These are phyloP conservation scores for Pseudocercospora musae DNA, from an alignment of 2,329 filamentous ascomycete species.

Conservation along the genomic window DNA sequence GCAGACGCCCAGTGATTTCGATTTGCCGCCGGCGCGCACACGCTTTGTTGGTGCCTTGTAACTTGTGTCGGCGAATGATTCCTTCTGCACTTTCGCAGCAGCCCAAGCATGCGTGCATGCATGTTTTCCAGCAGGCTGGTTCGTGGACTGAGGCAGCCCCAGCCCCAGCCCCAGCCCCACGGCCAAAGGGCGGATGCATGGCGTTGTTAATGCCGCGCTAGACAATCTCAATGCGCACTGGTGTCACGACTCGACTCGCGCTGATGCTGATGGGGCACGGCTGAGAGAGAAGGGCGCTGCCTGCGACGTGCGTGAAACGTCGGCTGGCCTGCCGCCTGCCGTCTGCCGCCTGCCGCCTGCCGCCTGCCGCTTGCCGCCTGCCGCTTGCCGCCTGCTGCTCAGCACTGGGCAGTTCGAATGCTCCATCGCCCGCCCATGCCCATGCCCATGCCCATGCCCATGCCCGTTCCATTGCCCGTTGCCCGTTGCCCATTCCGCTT, in stretches of 20 bases:
- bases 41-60: background rate
- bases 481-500: too few relatives aligned
- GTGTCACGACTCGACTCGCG: too few relatives aligned
- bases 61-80: slow-evolving; percentile 1
- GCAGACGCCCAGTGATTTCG: background rate
- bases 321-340: slow-evolving; percentile 8
- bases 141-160: background rate
- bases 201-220: background rate
- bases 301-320: slow-evolving; percentile 9
- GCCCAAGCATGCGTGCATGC: slow-evolving; percentile 1
- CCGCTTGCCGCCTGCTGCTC: too few relatives aligned
- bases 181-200: too few relatives aligned
- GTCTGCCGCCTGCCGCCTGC: too few relatives aligned
- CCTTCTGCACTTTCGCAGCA: slow-evolving; percentile 1
- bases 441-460: too few relatives aligned
- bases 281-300: background rate
- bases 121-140: slow-evolving; percentile 1
- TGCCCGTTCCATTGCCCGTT: too few relatives aligned
- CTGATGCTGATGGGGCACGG: background rate
- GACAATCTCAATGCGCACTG: background rate
- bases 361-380: too few relatives aligned
- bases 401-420: too few relatives aligned
- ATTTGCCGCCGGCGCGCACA: background rate
- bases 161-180: too few relatives aligned
- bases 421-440: too few relatives aligned